These are phyloP conservation scores for Colletotrichum endophyticum DNA, from an alignment of 2,329 filamentous ascomycete species.

Conservation along the genomic window DNA sequence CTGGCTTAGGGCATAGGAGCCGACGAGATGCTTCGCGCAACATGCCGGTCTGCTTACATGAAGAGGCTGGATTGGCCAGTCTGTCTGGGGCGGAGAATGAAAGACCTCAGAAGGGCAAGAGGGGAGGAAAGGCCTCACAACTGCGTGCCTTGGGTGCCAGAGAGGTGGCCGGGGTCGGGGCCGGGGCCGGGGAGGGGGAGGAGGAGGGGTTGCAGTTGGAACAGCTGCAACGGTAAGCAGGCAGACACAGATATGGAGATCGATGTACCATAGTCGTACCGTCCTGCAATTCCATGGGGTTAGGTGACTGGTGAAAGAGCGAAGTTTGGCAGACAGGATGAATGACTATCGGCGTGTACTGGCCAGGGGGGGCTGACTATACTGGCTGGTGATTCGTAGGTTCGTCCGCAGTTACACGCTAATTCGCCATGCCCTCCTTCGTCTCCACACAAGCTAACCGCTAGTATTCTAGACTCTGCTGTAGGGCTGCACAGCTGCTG, in stretches of 20 bases:
- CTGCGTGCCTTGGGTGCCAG: neutral
- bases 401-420: neutral
- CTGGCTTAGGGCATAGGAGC: conserved; percentile 2
- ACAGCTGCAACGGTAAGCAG: neutral
- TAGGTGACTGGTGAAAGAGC: neutral
- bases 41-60: conserved; percentile 1
- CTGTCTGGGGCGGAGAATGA: neutral
- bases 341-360: neutral
- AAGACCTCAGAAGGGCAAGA: neutral
- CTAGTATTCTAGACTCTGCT: neutral
- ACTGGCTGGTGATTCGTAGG: neutral
- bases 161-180: neutral
- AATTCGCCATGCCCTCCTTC: neutral
- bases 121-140: neutral
- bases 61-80: neutral
- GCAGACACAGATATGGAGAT: neutral
- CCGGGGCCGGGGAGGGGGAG: neutral
- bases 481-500: conserved; percentile 18
- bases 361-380: neutral
- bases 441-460: neutral
- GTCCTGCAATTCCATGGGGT: neutral
- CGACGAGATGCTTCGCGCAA: neutral
- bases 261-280: neutral
- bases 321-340: neutral
- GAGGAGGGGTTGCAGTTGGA: neutral